These are phyloP conservation scores for Papiliotrema nemorosa DNA, from an alignment of 1,284 basidiomycete genomes.

Conservation along the genomic window DNA sequence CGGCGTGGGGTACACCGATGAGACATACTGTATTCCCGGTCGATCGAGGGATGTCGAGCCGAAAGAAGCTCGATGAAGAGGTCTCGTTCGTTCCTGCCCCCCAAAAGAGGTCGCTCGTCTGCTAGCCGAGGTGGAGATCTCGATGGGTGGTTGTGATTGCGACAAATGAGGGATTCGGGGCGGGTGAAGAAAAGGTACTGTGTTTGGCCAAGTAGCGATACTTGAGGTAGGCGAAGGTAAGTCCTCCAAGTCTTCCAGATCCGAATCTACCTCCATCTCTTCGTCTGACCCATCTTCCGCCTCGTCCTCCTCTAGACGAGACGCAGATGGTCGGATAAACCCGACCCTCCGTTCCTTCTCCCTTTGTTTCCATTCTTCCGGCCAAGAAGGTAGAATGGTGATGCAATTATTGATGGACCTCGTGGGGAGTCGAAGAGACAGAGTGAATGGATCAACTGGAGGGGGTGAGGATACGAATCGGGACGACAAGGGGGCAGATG, in stretches of 20 bases:
- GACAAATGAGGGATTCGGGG: slow-evolving; percentile 27
- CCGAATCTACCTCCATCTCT: slow-evolving; percentile 16
- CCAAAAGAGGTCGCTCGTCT: slow-evolving; percentile 14
- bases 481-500: background rate
- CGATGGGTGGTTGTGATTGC: slow-evolving; percentile 3
- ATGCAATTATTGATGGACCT: slow-evolving; percentile 49
- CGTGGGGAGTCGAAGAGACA: slow-evolving; percentile 32
- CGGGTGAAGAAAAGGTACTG: slow-evolving; percentile 38
- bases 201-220: slow-evolving; percentile 48
- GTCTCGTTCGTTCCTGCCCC: background rate
- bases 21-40: slow-evolving; percentile 24
- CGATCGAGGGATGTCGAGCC: slow-evolving; percentile 6
- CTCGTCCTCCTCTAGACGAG: slow-evolving; percentile 8
- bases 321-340: slow-evolving; percentile 12
- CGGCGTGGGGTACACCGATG: slow-evolving; percentile 11
- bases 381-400: slow-evolving; percentile 38
- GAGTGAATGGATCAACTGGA: slow-evolving; percentile 25
- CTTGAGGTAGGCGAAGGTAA: slow-evolving; percentile 14
- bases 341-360: no score
- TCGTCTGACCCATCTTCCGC: slow-evolving; percentile 6
- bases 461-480: slow-evolving; percentile 7
- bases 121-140: slow-evolving; percentile 1
- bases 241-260: slow-evolving; percentile 13
- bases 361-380: slow-evolving; percentile 25
- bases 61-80: slow-evolving; percentile 12